Percentiles rank a stretch among this genome's conserved stretches.
Conservation (phyloP, 208 protist species). For the Wallacemonas sp. region DNA sequence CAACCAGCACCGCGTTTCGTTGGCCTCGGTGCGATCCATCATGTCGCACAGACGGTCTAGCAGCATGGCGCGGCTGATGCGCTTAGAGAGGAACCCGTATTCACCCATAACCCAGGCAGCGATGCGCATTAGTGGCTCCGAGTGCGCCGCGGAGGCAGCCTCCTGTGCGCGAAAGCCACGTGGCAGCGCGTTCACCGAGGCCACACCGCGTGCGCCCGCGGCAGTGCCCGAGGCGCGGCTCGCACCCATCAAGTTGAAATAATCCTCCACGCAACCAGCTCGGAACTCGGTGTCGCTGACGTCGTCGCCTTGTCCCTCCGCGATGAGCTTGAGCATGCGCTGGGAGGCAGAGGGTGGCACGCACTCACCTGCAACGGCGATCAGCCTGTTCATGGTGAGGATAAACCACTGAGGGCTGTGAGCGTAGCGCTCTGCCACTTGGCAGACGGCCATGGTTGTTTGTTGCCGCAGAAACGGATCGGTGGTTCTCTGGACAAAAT, state of each 20-base stretch:
- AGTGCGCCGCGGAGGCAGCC: neutral
- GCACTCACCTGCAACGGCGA: constrained; percentile 77
- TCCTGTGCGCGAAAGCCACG: neutral
- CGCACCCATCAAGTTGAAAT: constrained; percentile 66
- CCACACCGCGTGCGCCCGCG: neutral
- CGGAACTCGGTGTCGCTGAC: constrained; percentile 67
- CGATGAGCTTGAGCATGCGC: constrained; percentile 92
- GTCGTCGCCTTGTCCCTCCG: constrained; percentile 79
- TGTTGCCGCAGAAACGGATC: constrained; percentile 75
- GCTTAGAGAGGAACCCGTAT: constrained; percentile 84
- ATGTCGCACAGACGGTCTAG: constrained; percentile 72
- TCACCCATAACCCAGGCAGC: constrained; percentile 94
- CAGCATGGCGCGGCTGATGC: constrained; percentile 39
- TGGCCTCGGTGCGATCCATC: constrained; percentile 41
- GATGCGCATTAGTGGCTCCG: constrained; percentile 64
- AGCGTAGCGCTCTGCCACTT: constrained; percentile 82
- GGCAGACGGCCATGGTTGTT: constrained; percentile 75
- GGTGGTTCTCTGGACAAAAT: constrained; percentile 57
- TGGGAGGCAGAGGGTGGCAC: constrained; percentile 68
- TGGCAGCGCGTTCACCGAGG: neutral
- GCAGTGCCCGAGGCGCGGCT: constrained; percentile 5
- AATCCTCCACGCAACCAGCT: constrained; percentile 62
- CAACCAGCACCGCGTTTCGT: constrained; percentile 57
- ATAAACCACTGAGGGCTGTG: constrained; percentile 73
- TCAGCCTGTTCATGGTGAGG: constrained; percentile 90